Base-by-base conservation (phyloP, 2,329 filamentous ascomycete genomes). In the Trichoderma brevicompactum region DNA sequence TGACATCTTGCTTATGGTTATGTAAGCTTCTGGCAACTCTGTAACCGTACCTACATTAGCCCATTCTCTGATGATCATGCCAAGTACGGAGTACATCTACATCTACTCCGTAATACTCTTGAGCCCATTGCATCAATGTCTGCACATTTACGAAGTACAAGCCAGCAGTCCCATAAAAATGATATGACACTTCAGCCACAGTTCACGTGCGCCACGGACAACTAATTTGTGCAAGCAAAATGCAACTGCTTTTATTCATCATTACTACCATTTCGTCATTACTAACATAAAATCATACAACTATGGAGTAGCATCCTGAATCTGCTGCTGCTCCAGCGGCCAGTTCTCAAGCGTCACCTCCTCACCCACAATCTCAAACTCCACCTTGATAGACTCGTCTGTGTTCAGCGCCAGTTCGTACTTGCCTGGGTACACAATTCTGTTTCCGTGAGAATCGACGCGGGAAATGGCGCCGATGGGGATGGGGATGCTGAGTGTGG, bases 341-440 rank as follows among this genome's bases (percentile, higher is more conserved):
- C 64, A 61, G 56, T 60, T 53, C 49, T 65, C 54, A 8, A 65
- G 17, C 5, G 43, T 60, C 23, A 54, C 55, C 49, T 53, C 55
- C 28, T 61, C 72, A 0, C 83, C 84, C 0, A 76, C 81, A 66
- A 86, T 72, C 3, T 76, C 79, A 67, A 86, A 83, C 32, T 79
- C 78, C 52, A 79, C 68, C 36, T 68, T 73, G 0, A 77, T 75
- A 46, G 79, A 70, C 3, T 78, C 76, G 58, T 80, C 78, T 61
- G 78, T 72, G 70, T 85, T 83, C 9, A 85, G 52, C 46, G 77
- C 69, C 10, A 85, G 52, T 10, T 72, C 76, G 67, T 87, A 87
- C 19, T 77, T 78, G 0, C 83, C 85, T 0, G 83, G 84, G 72
- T 84, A 86, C 7, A 87, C 69, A 7, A 84, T 79, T 60, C 76